Conservation (phyloP, 768 basidiomycete genomes). For the Terana coerulea region DNA sequence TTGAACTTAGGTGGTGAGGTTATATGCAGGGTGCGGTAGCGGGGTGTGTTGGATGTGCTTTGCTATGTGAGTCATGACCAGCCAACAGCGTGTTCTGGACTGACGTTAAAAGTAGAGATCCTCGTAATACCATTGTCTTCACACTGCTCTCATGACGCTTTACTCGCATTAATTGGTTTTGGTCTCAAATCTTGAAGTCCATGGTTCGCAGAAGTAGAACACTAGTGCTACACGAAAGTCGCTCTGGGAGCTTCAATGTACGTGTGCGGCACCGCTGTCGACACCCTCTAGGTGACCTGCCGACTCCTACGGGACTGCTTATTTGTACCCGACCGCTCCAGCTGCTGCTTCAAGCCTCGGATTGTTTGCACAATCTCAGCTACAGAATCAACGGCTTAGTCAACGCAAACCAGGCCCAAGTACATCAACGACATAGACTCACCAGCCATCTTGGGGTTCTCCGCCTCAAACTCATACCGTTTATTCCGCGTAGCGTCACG, state of each 20-base stretch:
- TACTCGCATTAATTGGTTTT: too few species aligned
- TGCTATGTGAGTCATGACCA: slow-evolving; percentile 3
- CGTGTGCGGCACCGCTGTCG: too few species aligned
- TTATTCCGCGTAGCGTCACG: slow-evolving; percentile 69
- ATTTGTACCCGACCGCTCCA: slow-evolving; percentile 64
- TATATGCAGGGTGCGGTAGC: slow-evolving; percentile 69
- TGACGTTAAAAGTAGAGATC: not conserved
- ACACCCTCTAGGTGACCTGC: slow-evolving; percentile 41
- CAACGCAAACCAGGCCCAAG: not conserved
- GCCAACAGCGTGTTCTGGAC: not conserved
- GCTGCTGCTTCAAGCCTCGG: slow-evolving; percentile 54
- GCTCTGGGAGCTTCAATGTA: too few species aligned
- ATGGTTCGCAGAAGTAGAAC: too few species aligned
- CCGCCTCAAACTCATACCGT: slow-evolving; percentile 96
- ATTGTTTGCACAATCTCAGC: slow-evolving; percentile 74
- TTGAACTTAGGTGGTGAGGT: slow-evolving; percentile 81
- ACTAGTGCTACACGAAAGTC: too few species aligned
- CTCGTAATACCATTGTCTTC: too few species aligned
- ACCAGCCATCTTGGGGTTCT: slow-evolving; percentile 78
- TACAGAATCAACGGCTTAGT: slow-evolving; percentile 31
- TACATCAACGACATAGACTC: slow-evolving; percentile 26
- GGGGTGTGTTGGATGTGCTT: not conserved
- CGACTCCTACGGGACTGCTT: slow-evolving; percentile 62
- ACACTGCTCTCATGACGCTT: too few species aligned
- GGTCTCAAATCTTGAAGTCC: too few species aligned